A percentile compares a stretch with the other conserved stretches of the same genome.
phyloP scores from a whole-genome alignment of 2,329 filamentous ascomycete genomes.

The Xylariaceae sp. region DNA sequence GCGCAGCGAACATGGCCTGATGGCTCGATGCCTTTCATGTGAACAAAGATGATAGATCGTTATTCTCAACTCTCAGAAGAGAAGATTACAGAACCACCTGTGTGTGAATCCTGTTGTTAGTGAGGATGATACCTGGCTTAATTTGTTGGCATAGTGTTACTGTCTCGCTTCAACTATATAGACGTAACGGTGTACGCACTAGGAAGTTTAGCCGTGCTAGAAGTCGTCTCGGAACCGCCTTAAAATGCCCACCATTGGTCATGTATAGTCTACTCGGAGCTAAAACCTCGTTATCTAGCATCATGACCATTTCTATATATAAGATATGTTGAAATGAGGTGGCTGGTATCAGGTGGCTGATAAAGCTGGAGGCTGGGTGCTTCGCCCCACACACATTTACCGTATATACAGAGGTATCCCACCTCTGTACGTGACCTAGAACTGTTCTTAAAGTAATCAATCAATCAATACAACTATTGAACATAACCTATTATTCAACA shows the following conservation, averaged over 20 bases:
- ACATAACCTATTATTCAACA: too few species aligned
- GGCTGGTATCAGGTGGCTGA: too few species aligned
- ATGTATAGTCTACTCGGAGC: too few species aligned
- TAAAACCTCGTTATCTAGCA: background rate
- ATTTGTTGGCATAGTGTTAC: conserved; percentile 13
- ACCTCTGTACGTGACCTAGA: too few species aligned
- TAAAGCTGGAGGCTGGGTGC: too few species aligned
- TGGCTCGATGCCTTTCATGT: background rate
- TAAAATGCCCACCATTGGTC: background rate
- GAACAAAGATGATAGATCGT: background rate
- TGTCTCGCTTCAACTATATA: conserved; percentile 30
- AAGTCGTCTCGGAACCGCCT: background rate
- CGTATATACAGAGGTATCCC: too few species aligned
- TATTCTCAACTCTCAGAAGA: background rate
- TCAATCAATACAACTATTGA: too few species aligned
- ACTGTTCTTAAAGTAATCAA: too few species aligned
- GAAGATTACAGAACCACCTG: background rate
- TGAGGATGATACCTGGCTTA: background rate
- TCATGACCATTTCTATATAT: background rate
- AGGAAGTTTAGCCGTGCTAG: background rate
- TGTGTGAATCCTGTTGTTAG: background rate
- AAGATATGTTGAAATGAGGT: too few species aligned
- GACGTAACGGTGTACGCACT: background rate
- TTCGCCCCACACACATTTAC: too few species aligned
- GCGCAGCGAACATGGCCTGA: conserved; percentile 9